Base-by-base conservation (phyloP, 805 yeast species). In the Teunomyces kruisii region DNA sequence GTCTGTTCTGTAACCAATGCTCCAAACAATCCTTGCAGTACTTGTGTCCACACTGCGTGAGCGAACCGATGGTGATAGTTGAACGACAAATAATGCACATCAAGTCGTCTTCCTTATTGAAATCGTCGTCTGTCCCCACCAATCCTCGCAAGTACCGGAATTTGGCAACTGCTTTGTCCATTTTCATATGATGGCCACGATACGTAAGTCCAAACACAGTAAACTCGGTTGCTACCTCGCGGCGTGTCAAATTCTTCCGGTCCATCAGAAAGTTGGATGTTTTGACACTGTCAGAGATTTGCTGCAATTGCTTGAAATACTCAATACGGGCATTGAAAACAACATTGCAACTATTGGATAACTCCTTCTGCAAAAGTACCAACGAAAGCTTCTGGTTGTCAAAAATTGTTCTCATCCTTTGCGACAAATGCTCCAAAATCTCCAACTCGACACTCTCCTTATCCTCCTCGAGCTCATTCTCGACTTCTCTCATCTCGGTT, bases 31-130 rank as follows among this genome's bases (percentile, higher is more conserved):
- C 86, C 46, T 80, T 78, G 61, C 99, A 94, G 59, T 86, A 94
- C 53, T 82, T 83, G 64, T 94, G 99, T 0, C 98, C 98, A 74
- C 99, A 94, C 8, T 81, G 81, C 0, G 96, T 85, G 45, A 94
- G 69, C 0, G 94, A 77, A 0, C 99, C 99, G 32, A 81, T 72
- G 2, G 78, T 70, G 40, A 90, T 88, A 1, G 78, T 60, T 3
- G 82, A 75, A 15, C 86, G 79, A 61, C 99, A 94, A 48, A 94
- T 91, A 27, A 83, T 77, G 63, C 99, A 94, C 14, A 75, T 64
- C 43, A 74, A 59, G 8, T 72, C 79, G 6, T 74, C 75, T 8
- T 66, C 68, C 9, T 51, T 56, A 6, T 50, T 56, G 9, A 36
- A 37, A 9, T 46, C 40, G 1, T 30, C 39, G 4, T 35, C 44